Evolutionary conservation across 768 basidiomycete species (phyloP).

Genomic region (Lentinula edodes): DNA sequence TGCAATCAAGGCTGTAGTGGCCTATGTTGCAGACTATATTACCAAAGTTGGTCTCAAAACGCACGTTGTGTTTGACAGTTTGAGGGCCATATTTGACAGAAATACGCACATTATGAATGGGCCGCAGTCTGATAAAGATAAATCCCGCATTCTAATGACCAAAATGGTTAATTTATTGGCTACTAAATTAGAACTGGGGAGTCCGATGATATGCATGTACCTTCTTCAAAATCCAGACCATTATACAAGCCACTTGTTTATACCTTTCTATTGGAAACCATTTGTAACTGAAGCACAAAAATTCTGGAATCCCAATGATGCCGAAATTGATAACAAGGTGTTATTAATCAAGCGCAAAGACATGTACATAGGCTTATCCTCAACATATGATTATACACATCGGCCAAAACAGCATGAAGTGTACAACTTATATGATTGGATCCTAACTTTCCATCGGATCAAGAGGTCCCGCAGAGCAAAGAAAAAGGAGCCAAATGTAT

Average conservation of each 20-base stretch:
- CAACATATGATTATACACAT: slow-evolving; percentile 12
- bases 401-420: slow-evolving; percentile 2
- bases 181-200: background rate
- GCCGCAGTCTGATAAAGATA: slow-evolving; percentile 9
- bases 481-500: background rate
- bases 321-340: slow-evolving; percentile 1
- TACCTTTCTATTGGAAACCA: slow-evolving; percentile 13
- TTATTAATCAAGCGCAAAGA: slow-evolving; percentile 1
- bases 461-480: background rate
- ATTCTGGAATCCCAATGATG: background rate
- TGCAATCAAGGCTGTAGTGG: slow-evolving; percentile 15
- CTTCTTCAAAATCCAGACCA: slow-evolving; percentile 10
- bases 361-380: slow-evolving; percentile 2
- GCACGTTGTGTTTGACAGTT: slow-evolving; percentile 17
- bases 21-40: slow-evolving; percentile 23
- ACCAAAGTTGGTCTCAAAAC: slow-evolving; percentile 19
- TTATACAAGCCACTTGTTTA: slow-evolving; percentile 15
- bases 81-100: slow-evolving; percentile 7
- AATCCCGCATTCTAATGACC: slow-evolving; percentile 12
- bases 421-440: slow-evolving; percentile 14
- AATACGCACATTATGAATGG: slow-evolving; percentile 13
- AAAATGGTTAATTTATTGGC: slow-evolving; percentile 18
- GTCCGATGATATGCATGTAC: background rate
- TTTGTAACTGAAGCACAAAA: slow-evolving; percentile 6
- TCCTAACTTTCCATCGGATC: slow-evolving; percentile 6